Evolutionary conservation across 106 monocot genomes (phyloP), one percentile per base, ranked within the genome.

Genomic region (Dioscorea alata): DNA sequence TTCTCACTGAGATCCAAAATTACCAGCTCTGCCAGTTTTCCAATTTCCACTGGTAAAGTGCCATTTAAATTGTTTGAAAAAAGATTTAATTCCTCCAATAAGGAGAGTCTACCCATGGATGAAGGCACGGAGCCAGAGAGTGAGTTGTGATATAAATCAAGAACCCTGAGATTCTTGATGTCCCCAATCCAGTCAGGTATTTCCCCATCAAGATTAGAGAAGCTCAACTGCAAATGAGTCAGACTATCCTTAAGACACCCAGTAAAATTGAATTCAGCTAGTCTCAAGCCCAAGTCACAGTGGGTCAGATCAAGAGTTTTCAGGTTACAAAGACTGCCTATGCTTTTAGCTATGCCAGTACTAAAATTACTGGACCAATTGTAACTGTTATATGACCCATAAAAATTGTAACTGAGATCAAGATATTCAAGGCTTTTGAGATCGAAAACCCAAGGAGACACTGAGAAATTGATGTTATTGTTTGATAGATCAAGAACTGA

Each of bases 361-460:
- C 23, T 49, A 16, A 4, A 2, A 8, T 33, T 20, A 13, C n/a
- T 50, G 22, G 61, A 19, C 13, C 33, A 4, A 2, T 4, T 14
- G 50, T 71, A 15, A 61, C 1, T 60, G 20, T 7, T 1, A 60
- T 61, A 23, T 23, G 21, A 6, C 63, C 28, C 15, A 34, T 34
- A 7, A 4, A 34, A 34, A 22, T 22, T 64, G 35, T 20, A 42
- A 57, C 8, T 50, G 20, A 76, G 32, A 23, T 64, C 22, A 5
- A 76, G 52, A 35, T 13, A 16, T 6, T 8, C 61, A 13, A 76
- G 63, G 42, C 57, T 54, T 0, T 35, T 48, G 49, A 57, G 15
- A 22, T 76, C 25, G 61, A 76, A 62, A 16, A 76, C 14, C 76
- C 76, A 76, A 9, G 32, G 12, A 1, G 70, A 70, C 13, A 63